These are phyloP conservation scores for Pogostemon cablin DNA, from an alignment of 257 asterid species.

Conservation along the genomic window DNA sequence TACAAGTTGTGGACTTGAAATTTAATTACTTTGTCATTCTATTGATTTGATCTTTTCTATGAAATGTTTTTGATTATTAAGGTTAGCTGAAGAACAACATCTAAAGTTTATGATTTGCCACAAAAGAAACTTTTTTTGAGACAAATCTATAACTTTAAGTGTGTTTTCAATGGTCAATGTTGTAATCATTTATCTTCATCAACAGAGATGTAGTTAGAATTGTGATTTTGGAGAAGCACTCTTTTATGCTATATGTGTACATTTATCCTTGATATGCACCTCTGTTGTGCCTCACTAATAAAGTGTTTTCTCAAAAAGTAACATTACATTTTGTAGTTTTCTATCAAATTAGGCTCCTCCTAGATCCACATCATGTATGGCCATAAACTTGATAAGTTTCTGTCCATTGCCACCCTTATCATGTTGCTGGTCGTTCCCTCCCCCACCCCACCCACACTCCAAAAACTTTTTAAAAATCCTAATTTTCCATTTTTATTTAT, in stretches of 20 bases:
- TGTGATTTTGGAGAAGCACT: slow-evolving; percentile 2
- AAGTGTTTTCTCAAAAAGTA: neutral
- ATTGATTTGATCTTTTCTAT: neutral
- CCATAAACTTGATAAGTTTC: neutral
- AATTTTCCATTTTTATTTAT: neutral
- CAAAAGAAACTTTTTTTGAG: slow-evolving; percentile 14
- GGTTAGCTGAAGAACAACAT: neutral
- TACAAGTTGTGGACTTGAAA: slow-evolving; percentile 9
- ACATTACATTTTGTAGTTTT: neutral
- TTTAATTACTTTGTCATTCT: neutral
- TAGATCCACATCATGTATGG: slow-evolving; percentile 14
- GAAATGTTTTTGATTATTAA: neutral
- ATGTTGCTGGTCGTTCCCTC: neutral
- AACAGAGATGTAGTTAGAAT: neutral
- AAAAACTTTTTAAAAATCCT: neutral
- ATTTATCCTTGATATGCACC: neutral
- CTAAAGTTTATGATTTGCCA: neutral
- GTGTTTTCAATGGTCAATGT: neutral
- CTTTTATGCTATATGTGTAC: neutral
- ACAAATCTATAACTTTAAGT: slow-evolving; percentile 3
- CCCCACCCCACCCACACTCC: neutral
- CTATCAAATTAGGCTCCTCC: slow-evolving; percentile 7
- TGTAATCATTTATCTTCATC: neutral
- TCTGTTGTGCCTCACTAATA: neutral
- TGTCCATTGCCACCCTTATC: neutral